Conservation (phyloP, 257 asterid genomes). For the Solanum pimpinellifolium region DNA sequence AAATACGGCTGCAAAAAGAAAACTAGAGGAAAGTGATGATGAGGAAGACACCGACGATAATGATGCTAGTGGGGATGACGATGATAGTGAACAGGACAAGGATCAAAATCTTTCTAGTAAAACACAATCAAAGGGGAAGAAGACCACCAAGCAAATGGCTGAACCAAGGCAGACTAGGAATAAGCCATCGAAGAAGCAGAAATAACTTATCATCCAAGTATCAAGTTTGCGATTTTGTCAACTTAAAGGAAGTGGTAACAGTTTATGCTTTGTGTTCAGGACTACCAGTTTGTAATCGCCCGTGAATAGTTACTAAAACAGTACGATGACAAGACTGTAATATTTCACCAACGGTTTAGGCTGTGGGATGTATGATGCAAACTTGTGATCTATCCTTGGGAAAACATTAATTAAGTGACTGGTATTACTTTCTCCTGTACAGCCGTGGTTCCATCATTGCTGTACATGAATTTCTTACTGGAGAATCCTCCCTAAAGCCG, state of each 20-base stretch:
- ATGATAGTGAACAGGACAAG: slow-evolving; percentile 21
- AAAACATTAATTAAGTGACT: neutral
- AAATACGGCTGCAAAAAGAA: slow-evolving; percentile 31
- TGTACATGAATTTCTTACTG: neutral
- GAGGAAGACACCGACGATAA: slow-evolving; percentile 14
- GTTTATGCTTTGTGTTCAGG: neutral
- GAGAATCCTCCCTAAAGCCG: neutral
- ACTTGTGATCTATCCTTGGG: neutral
- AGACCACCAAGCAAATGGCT: slow-evolving; percentile 23
- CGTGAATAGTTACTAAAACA: neutral
- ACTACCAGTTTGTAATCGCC: neutral
- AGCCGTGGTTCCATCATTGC: neutral
- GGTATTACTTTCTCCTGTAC: neutral
- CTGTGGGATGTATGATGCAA: neutral
- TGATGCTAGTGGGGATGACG: slow-evolving; percentile 8
- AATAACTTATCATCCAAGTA: slow-evolving; percentile 8
- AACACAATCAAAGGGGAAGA: slow-evolving; percentile 15
- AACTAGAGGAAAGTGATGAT: slow-evolving; percentile 34
- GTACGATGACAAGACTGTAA: neutral
- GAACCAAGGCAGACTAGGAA: slow-evolving; percentile 21
- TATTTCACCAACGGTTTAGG: neutral
- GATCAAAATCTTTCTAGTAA: slow-evolving; percentile 4
- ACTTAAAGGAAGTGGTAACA: neutral
- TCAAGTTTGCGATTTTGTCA: neutral
- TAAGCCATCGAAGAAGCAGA: slow-evolving; percentile 30